phyloP scores from a whole-genome alignment of 2,329 filamentous ascomycete species.

The Leptographium lundbergii region DNA sequence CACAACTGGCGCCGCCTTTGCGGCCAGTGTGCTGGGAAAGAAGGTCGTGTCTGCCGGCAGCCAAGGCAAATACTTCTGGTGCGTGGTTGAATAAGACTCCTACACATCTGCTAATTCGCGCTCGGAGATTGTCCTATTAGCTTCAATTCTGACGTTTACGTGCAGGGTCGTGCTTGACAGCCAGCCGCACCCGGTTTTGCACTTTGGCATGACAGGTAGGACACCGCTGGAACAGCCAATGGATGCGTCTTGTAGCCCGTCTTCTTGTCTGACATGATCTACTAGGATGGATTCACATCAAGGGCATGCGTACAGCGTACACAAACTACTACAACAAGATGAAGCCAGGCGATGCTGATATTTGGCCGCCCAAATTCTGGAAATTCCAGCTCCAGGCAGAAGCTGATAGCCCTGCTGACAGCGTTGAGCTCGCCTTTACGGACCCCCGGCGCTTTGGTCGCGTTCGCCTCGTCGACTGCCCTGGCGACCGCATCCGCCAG shows the following conservation, averaged over 20 bases:
- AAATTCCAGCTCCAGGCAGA: conserved; percentile 68
- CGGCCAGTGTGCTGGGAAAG: conserved; percentile 61
- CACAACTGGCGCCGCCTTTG: conserved; percentile 62
- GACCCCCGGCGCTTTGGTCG: conserved; percentile 70
- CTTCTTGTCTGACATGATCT: not conserved
- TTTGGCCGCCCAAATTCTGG: conserved; percentile 83
- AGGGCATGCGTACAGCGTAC: conserved; percentile 63
- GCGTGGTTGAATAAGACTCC: conserved; percentile 7
- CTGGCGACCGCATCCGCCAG: conserved; percentile 61
- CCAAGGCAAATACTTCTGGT: conserved; percentile 97
- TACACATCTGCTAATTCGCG: not conserved
- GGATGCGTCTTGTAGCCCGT: not conserved
- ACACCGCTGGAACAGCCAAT: not conserved
- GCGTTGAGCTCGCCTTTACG: conserved; percentile 61
- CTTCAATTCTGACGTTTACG: not conserved
- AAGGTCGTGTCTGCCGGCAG: conserved; percentile 56
- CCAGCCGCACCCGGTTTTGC: conserved; percentile 78
- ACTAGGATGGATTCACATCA: conserved; percentile 74
- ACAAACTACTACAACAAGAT: conserved; percentile 70
- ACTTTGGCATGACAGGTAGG: conserved; percentile 60
- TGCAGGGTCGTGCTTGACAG: conserved; percentile 47
- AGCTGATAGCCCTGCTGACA: conserved; percentile 20
- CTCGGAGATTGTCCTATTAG: not conserved
- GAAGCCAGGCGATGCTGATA: conserved; percentile 40
- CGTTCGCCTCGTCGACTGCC: conserved; percentile 71